Base-by-base conservation (phyloP, 2,329 filamentous ascomycete genomes). In the Epichloe bromicola region DNA sequence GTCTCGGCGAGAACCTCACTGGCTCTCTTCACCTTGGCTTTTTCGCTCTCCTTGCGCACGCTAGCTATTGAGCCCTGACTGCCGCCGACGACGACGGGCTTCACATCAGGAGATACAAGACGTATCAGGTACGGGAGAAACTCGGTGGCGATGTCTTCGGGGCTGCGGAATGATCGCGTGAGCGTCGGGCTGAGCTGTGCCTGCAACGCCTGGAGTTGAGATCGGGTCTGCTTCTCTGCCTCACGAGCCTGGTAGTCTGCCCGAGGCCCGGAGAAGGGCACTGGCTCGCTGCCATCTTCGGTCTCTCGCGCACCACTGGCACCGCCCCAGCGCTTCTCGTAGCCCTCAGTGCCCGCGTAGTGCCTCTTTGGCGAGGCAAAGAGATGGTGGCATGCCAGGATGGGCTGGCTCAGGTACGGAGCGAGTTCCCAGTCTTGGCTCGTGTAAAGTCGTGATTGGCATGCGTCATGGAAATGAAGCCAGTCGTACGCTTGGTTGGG, bases 341-440 rank as follows among this genome's bases (percentile, higher is more conserved):
- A 72, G 37, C 64, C 65, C 52, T 65, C 67, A 40, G 65, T 58
- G 54, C 64, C 67, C 46, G 65, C 59, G 56, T 67, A 48, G 59
- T 73, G 73, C 51, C 75, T 75, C 37, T 75, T 75, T 26, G 84
- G 80, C 0, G 86, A 85, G 3, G 90, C 87, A 62, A 98, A 98
- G 12, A 98, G 76, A 61, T 88, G 76, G 63, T 98, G 94, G 62
- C 95, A 96, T 3, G 88, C 93, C 2, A 97, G 77, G 15, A 93
- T 78, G 0, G 91, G 84, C 58, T 93, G 86, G 60, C 83, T 87
- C 46, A 97, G 78, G 64, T 98, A 98, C 0, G 88, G 83, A 0
- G 79, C 80, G 15, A 98, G 72, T 66, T 98, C 93, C 86, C 93
- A 98, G 51, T 95, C 90, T 64, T 96, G 91, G 53, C 79, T 83